These are phyloP conservation scores for Hymenoscyphus albidus DNA, from an alignment of 2,329 filamentous ascomycete genomes.

Conservation along the genomic window DNA sequence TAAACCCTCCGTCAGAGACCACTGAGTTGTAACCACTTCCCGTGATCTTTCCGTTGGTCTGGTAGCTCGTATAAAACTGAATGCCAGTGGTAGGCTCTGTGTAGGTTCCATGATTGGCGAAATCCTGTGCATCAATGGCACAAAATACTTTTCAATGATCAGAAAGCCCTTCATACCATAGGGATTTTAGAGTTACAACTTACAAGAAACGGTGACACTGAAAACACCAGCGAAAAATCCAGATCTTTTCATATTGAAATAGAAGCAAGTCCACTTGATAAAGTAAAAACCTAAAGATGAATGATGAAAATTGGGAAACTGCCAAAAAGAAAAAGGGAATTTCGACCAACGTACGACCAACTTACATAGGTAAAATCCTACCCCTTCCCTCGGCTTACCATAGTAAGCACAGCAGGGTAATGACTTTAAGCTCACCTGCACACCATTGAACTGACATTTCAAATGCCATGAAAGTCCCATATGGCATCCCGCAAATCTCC, in stretches of 20 bases:
- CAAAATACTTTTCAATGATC: slow-evolving; percentile 19
- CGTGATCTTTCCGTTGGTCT: slow-evolving; percentile 38
- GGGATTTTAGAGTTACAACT: slow-evolving; percentile 8
- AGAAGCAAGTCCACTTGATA: neutral
- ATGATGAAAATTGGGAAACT: neutral
- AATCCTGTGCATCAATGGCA: slow-evolving; percentile 28
- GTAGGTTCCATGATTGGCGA: slow-evolving; percentile 35
- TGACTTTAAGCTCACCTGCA: neutral
- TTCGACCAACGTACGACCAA: neutral
- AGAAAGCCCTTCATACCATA: slow-evolving; percentile 6
- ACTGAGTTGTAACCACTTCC: slow-evolving; percentile 31
- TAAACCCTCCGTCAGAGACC: slow-evolving; percentile 41
- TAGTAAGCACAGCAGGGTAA: slow-evolving; percentile 1
- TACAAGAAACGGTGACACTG: slow-evolving; percentile 25
- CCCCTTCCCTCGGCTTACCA: neutral
- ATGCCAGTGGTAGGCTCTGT: slow-evolving; percentile 50
- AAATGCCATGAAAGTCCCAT: neutral
- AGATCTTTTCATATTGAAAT: slow-evolving; percentile 24
- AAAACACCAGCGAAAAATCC: slow-evolving; percentile 24
- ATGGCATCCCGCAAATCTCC: neutral
- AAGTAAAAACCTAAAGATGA: neutral
- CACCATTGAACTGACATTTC: neutral
- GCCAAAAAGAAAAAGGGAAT: neutral
- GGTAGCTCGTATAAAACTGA: slow-evolving; percentile 48
- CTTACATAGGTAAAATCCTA: no score